Base-by-base conservation (phyloP, 257 asterid genomes). In the Nicotiana knightiana region DNA sequence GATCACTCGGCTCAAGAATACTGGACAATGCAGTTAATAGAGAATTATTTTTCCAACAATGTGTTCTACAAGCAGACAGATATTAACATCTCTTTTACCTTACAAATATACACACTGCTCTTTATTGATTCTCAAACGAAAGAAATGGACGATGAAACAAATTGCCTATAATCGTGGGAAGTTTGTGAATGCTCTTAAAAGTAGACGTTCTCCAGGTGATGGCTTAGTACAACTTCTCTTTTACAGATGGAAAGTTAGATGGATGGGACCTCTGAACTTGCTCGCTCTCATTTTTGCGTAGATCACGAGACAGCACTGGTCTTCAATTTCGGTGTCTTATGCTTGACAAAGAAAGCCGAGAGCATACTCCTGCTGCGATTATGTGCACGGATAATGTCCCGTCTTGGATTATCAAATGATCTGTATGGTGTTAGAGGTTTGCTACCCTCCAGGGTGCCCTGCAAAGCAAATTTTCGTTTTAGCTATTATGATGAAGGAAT, bases 341-440 rank as follows among this genome's bases (percentile, higher is more conserved):
- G 93, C 90, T 90, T 94, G 82, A 85, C 87, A 85, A 92, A 95
- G 90, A 95, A 89, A 33, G 92, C 80, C 1, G 99, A 90, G 70
- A 95, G 86, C 88, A 95, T 39, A 67, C 94, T 92, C 85, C 88
- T 95, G 82, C 95, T 92, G 33, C 95, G 92, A 66, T 80, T 80
- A 82, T 93, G 94, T 3, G 86, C 87, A 9, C 87, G 88, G 48
- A 87, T 84, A 67, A 71, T 57, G 81, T 88, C 80, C 63, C 80
- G 80, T 18, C 80, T 67, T 66, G 88, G 84, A 65, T 86, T 90
- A 33, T 89, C 92, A 30, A 92, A 88, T 12, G 97, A 90, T 83
- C 89, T 85, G 83, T 83, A 89, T 73, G 90, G 89, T 26, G 89
- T 87, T 82, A 89, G 81, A 51, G 92, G 87, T 86, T 82, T 93